Conservation (phyloP, 305 asterid genomes). For the Andrographis paniculata region DNA sequence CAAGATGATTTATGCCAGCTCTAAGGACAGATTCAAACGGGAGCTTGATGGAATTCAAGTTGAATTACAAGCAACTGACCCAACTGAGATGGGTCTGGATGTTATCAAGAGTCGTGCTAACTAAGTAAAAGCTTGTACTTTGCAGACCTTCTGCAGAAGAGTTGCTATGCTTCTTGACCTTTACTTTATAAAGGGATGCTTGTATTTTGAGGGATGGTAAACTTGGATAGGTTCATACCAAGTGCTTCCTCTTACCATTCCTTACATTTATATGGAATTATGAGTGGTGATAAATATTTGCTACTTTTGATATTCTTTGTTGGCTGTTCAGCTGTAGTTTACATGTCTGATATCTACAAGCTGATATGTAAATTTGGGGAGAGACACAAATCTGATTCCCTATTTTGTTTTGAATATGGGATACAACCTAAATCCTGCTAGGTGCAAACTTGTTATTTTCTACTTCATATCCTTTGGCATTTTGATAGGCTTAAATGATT, state of each 20-base stretch:
- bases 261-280: constrained; percentile 24
- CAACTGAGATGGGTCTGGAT: constrained; percentile 46
- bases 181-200: constrained; percentile 29
- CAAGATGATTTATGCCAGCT: constrained; percentile 47
- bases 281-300: constrained; percentile 31
- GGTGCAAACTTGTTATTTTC: neutral
- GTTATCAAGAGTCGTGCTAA: constrained; percentile 40
- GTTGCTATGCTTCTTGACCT: constrained; percentile 19
- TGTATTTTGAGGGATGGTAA: constrained; percentile 33
- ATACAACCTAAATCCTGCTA: neutral
- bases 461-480: neutral
- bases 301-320: constrained; percentile 15
- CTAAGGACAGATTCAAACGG: constrained; percentile 48
- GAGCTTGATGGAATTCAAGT: constrained; percentile 44
- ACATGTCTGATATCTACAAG: constrained; percentile 31
- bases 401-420: neutral
- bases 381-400: neutral
- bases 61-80: constrained; percentile 48
- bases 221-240: constrained; percentile 27
- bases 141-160: constrained; percentile 13
- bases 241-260: constrained; percentile 26
- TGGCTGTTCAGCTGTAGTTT: constrained; percentile 25
- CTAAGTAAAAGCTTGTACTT: constrained; percentile 17
- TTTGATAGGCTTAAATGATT: too few species aligned
- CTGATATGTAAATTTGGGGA: constrained; percentile 29